Evolutionary conservation across 371 early-diverging fungal species (phyloP).

Genomic region (Conidiobolus incongruus): DNA sequence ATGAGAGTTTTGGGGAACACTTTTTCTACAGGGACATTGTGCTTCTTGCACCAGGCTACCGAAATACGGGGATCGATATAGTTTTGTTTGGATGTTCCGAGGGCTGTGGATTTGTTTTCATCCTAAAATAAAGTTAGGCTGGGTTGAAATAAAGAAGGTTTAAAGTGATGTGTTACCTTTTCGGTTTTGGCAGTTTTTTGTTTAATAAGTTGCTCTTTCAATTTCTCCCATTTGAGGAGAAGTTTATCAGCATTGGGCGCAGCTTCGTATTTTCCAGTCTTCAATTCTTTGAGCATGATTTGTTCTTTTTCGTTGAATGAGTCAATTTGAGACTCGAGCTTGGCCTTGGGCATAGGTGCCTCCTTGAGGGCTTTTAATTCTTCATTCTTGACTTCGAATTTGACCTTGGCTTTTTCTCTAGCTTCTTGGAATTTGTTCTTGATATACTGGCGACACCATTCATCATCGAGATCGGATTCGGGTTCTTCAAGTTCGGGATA

Average conservation of each 20-base stretch:
- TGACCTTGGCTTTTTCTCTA: conserved; percentile 24
- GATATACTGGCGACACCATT: conserved; percentile 44
- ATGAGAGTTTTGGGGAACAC: conserved; percentile 72
- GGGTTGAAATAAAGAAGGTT: not conserved
- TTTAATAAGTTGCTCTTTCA: conserved; percentile 40
- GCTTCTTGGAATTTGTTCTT: conserved; percentile 25
- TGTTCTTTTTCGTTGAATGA: conserved; percentile 19
- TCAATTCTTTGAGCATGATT: conserved; percentile 21
- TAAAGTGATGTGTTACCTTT: conserved; percentile 21
- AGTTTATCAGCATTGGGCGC: conserved; percentile 29
- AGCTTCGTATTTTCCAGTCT: conserved; percentile 14
- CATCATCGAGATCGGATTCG: conserved; percentile 64
- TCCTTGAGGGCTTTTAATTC: conserved; percentile 32
- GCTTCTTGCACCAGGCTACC: conserved; percentile 74
- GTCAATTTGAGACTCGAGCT: conserved; percentile 28
- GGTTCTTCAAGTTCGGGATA: conserved; percentile 27
- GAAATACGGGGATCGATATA: conserved; percentile 96
- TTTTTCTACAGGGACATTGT: conserved; percentile 76
- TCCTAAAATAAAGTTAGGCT: conserved; percentile 25
- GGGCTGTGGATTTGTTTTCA: conserved; percentile 89
- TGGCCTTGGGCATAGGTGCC: conserved; percentile 18
- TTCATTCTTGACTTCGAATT: conserved; percentile 48
- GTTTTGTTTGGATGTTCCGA: conserved; percentile 94
- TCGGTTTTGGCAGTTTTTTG: conserved; percentile 42
- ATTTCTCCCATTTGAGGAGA: conserved; percentile 28